These are phyloP conservation scores for Discostella stelligeroides DNA, from an alignment of 108 stramenopile species.

Conservation along the genomic window DNA sequence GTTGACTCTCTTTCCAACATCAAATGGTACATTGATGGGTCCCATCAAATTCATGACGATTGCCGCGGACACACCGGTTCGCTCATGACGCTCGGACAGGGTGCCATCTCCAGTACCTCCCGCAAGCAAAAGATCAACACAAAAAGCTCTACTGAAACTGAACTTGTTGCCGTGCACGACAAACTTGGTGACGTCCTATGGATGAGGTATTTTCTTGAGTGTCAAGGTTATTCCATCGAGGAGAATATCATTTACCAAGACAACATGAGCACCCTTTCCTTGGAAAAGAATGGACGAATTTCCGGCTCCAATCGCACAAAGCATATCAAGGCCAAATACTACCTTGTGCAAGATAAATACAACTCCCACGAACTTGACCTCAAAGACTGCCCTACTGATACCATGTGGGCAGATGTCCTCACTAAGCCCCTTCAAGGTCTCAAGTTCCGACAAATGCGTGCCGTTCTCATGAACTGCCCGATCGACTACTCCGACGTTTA, in stretches of 20 bases:
- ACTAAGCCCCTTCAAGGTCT: too few relatives aligned
- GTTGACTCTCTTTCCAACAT: neutral
- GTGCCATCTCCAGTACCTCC: constrained; percentile 14
- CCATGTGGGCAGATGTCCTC: too few relatives aligned
- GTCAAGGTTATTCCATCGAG: neutral
- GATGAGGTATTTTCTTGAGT: neutral
- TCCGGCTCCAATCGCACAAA: too few relatives aligned
- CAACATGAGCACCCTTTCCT: neutral
- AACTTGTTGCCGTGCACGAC: constrained; percentile 29
- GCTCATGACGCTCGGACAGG: constrained; percentile 46
- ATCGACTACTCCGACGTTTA: too few relatives aligned
- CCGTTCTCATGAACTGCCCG: too few relatives aligned
- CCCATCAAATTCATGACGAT: constrained; percentile 44
- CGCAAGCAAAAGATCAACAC: constrained; percentile 38
- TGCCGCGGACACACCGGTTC: constrained; percentile 54
- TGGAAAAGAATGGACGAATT: neutral
- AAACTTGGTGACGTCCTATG: neutral
- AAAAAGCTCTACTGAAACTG: constrained; percentile 42
- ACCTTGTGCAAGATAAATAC: too few relatives aligned
- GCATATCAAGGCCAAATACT: too few relatives aligned
- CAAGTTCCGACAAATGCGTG: too few relatives aligned
- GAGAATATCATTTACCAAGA: neutral
- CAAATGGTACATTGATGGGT: constrained; percentile 38
- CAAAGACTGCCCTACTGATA: too few relatives aligned
- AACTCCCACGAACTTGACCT: too few relatives aligned